Percentiles rank a stretch among this genome's conserved stretches.
These are phyloP conservation scores for Exophiala lecanii-corni DNA, from an alignment of 2,329 filamentous ascomycete genomes.

Conservation along the genomic window DNA sequence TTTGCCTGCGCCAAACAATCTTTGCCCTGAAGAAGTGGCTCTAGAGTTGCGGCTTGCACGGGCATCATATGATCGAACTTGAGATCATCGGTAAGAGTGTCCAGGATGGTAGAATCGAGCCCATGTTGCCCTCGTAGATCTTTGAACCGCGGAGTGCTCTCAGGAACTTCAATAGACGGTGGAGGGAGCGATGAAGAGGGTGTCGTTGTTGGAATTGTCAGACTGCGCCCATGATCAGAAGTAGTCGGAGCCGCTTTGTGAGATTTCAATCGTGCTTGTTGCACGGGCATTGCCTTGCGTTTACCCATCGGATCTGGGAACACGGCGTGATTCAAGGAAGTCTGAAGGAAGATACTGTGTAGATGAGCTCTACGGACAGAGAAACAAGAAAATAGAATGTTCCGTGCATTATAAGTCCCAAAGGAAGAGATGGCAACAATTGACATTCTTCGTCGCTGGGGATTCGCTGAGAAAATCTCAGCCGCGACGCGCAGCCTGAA, in stretches of 20 bases:
- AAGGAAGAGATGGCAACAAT: too few species aligned
- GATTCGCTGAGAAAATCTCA: background rate
- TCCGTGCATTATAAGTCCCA: too few species aligned
- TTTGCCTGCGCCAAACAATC: conserved; percentile 82
- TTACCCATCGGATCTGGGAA: background rate
- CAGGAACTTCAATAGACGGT: conserved; percentile 2
- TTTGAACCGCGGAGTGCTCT: conserved; percentile 14
- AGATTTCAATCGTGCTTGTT: background rate
- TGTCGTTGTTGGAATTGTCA: background rate
- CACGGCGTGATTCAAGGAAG: too few species aligned
- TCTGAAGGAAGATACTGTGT: too few species aligned
- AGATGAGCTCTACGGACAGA: too few species aligned
- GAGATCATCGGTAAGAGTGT: conserved; percentile 17
- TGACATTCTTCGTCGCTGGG: background rate
- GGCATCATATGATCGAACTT: conserved; percentile 18
- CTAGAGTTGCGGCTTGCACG: conserved; percentile 15
- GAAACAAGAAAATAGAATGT: too few species aligned
- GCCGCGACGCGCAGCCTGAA: background rate
- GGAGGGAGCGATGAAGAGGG: background rate
- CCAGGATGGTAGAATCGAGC: conserved; percentile 10
- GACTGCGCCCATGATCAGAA: background rate
- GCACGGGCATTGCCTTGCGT: background rate
- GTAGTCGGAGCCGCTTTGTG: background rate
- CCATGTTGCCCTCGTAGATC: conserved; percentile 13
- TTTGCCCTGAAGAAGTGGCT: conserved; percentile 10